Conservation (phyloP, 192 early-diverging fungal species). For the Rhizophagus clarus region DNA sequence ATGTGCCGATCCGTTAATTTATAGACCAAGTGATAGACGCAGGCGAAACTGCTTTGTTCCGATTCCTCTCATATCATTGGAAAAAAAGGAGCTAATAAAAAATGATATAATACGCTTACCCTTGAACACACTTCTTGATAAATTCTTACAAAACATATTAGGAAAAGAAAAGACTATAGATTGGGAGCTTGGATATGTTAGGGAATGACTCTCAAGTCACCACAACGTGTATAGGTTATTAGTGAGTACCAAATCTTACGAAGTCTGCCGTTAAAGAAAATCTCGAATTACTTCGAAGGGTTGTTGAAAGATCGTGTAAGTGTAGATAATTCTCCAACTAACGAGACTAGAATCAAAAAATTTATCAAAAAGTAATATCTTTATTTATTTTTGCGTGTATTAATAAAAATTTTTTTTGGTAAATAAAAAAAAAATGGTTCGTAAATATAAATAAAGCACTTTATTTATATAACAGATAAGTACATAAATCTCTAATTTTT, state of each 20-base stretch:
- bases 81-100: slow-evolving; percentile 22
- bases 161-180: slow-evolving; percentile 10
- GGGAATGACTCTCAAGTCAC: slow-evolving; percentile 23
- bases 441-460: too few relatives aligned
- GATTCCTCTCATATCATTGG: slow-evolving; percentile 17
- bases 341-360: too few relatives aligned
- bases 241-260: slow-evolving; percentile 20
- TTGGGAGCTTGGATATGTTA: slow-evolving; percentile 25
- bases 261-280: too few relatives aligned
- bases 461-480: too few relatives aligned
- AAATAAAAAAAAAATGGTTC: too few relatives aligned
- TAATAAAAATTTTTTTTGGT: too few relatives aligned
- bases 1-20: slow-evolving; percentile 22
- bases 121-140: slow-evolving; percentile 17
- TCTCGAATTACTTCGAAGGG: too few relatives aligned
- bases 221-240: slow-evolving; percentile 28
- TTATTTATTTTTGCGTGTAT: too few relatives aligned
- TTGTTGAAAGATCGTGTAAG: too few relatives aligned
- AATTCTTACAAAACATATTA: slow-evolving; percentile 24
- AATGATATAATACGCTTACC: slow-evolving; percentile 28
- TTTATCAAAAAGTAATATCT: too few relatives aligned
- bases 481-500: too few relatives aligned
- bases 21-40: slow-evolving; percentile 20
- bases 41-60: slow-evolving; percentile 21
- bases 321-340: too few relatives aligned